Conservation (phyloP, 257 asterid species). For the Gentiana macrophylla region DNA sequence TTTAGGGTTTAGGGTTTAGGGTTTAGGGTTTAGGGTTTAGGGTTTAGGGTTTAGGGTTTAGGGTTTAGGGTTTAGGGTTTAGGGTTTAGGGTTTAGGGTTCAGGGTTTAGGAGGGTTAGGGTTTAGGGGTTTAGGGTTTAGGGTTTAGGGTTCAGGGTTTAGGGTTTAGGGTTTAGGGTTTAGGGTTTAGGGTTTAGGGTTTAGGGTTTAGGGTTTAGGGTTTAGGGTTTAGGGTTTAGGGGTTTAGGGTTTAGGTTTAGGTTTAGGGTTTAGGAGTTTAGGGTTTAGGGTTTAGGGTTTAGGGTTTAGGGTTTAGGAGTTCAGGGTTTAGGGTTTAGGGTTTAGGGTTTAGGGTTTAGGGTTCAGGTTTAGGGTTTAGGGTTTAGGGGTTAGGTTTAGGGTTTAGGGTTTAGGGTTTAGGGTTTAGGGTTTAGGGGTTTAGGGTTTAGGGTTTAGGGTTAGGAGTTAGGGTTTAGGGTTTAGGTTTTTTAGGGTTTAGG, state of each 20-base stretch:
- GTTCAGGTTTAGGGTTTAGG: slow-evolving; percentile 7
- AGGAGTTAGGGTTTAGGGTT: slow-evolving; percentile 13
- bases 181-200: slow-evolving; percentile 16
- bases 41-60: slow-evolving; percentile 21
- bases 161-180: slow-evolving; percentile 17
- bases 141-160: slow-evolving; percentile 17
- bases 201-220: slow-evolving; percentile 13
- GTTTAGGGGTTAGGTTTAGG: slow-evolving; percentile 8
- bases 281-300: slow-evolving; percentile 18
- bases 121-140: slow-evolving; percentile 20
- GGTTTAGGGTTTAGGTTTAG: slow-evolving; percentile 24
- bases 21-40: slow-evolving; percentile 24
- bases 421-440: slow-evolving; percentile 12
- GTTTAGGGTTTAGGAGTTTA: too few relatives aligned
- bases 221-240: slow-evolving; percentile 15
- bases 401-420: slow-evolving; percentile 11
- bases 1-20: slow-evolving; percentile 21
- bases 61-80: slow-evolving; percentile 22
- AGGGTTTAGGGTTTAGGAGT: slow-evolving; percentile 9
- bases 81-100: slow-evolving; percentile 17
- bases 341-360: slow-evolving; percentile 5
- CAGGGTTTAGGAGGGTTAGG: slow-evolving; percentile 17
- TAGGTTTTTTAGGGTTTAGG: slow-evolving; percentile 11
- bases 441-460: slow-evolving; percentile 13
- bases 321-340: slow-evolving; percentile 11